Percentiles rank a stretch among this genome's conserved stretches.
Conservation (phyloP, 2,329 filamentous ascomycete genomes). For the Cucurbitaria berberidis region DNA sequence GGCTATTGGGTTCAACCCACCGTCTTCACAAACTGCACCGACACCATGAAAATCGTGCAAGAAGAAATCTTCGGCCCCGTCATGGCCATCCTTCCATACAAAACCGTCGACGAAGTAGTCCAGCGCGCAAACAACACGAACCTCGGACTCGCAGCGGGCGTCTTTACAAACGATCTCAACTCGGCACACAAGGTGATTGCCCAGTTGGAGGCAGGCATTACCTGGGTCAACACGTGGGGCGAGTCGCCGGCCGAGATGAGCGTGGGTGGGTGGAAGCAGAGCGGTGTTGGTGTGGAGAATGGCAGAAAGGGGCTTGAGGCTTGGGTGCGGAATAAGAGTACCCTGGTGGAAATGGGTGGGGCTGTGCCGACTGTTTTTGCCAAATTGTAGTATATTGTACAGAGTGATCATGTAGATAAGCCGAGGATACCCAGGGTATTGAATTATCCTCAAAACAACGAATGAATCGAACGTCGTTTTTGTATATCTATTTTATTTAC, state of each 20-base stretch:
- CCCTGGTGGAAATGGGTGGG: conserved; percentile 80
- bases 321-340: conserved; percentile 88
- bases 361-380: conserved; percentile 72
- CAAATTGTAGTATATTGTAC: conserved; percentile 38
- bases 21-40: conserved; percentile 84
- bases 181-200: conserved; percentile 73
- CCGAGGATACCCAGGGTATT: no score
- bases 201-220: conserved; percentile 81
- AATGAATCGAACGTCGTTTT: no score
- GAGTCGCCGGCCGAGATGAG: conserved; percentile 91
- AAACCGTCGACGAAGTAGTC: conserved; percentile 72
- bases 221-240: conserved; percentile 95
- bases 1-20: conserved; percentile 89
- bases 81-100: conserved; percentile 79
- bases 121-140: conserved; percentile 76
- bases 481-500: no score
- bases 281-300: conserved; percentile 87
- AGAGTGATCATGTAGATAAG: background rate
- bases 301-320: conserved; percentile 78
- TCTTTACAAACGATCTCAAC: conserved; percentile 79
- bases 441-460: no score
- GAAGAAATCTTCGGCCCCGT: conserved; percentile 93
- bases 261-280: conserved; percentile 91
- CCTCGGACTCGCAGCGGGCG: conserved; percentile 81
- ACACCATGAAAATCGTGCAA: conserved; percentile 76